Evolutionary conservation across 306 rosid genomes (phyloP).

Genomic region (Gleditsia sinensis): DNA sequence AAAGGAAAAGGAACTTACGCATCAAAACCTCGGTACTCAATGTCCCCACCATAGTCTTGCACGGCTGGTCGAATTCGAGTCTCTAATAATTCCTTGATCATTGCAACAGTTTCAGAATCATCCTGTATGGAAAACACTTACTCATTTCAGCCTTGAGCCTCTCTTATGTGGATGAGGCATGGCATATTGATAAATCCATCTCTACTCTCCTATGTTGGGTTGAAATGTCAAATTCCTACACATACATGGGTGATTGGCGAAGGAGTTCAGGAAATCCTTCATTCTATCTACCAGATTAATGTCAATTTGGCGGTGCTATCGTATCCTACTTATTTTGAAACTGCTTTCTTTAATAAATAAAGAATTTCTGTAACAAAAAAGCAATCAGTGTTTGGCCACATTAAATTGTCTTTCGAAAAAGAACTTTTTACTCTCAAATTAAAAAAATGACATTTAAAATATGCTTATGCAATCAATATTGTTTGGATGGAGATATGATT

Average conservation of each 20-base stretch:
- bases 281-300: neutral
- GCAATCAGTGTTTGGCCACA: too few relatives aligned
- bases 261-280: neutral
- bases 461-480: too few relatives aligned
- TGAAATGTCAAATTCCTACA: too few relatives aligned
- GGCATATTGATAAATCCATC: too few relatives aligned
- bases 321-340: too few relatives aligned
- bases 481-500: too few relatives aligned
- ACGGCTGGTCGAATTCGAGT: slow-evolving; percentile 96
- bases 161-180: neutral
- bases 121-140: slow-evolving; percentile 51
- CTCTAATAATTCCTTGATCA: slow-evolving; percentile 96
- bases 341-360: too few relatives aligned
- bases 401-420: too few relatives aligned
- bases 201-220: neutral
- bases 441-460: too few relatives aligned
- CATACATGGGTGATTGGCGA: neutral
- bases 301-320: too few relatives aligned
- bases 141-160: slow-evolving; percentile 10
- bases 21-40: slow-evolving; percentile 77
- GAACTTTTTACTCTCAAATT: too few relatives aligned
- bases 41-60: slow-evolving; percentile 98
- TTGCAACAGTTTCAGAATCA: slow-evolving; percentile 95
- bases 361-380: too few relatives aligned
- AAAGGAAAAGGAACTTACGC: slow-evolving; percentile 49